Evolutionary conservation across 352 stramenopile genomes (phyloP).

Genomic region (Phytophthora pluvialis): DNA sequence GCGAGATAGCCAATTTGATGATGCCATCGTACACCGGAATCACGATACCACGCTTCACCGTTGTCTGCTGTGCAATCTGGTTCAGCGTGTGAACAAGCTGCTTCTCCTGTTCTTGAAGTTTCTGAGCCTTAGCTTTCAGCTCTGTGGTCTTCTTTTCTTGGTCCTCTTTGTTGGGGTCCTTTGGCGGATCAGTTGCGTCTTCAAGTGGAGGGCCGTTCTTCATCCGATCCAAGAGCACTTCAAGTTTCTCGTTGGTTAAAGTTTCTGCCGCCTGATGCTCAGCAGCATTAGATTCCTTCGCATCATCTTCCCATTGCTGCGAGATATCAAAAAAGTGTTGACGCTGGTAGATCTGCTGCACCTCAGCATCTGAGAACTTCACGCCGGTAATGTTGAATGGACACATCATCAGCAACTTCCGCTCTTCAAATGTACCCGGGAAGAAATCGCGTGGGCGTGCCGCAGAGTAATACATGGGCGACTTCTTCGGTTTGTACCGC

Average conservation of each 20-base stretch:
- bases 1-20: constrained; percentile 48
- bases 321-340: constrained; percentile 42
- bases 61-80: constrained; percentile 31
- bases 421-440: constrained; percentile 48
- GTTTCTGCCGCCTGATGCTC: constrained; percentile 32
- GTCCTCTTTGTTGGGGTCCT: constrained; percentile 21
- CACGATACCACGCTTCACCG: constrained; percentile 52
- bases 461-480: constrained; percentile 42
- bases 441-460: constrained; percentile 43
- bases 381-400: constrained; percentile 47
- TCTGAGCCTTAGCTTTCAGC: constrained; percentile 21
- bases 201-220: constrained; percentile 20
- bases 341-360: constrained; percentile 40
- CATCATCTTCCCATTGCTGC: constrained; percentile 33
- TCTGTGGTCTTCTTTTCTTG: constrained; percentile 21
- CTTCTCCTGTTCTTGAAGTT: constrained; percentile 33
- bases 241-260: constrained; percentile 32
- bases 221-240: constrained; percentile 18
- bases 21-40: constrained; percentile 58
- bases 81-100: constrained; percentile 41
- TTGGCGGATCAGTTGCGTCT: constrained; percentile 28
- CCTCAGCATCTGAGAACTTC: constrained; percentile 36
- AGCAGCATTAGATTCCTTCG: constrained; percentile 14
- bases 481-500: constrained; percentile 40
- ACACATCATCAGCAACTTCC: constrained; percentile 41